Base-by-base conservation (phyloP, 2,329 filamentous ascomycete genomes). In the Talaromyces sp. region DNA sequence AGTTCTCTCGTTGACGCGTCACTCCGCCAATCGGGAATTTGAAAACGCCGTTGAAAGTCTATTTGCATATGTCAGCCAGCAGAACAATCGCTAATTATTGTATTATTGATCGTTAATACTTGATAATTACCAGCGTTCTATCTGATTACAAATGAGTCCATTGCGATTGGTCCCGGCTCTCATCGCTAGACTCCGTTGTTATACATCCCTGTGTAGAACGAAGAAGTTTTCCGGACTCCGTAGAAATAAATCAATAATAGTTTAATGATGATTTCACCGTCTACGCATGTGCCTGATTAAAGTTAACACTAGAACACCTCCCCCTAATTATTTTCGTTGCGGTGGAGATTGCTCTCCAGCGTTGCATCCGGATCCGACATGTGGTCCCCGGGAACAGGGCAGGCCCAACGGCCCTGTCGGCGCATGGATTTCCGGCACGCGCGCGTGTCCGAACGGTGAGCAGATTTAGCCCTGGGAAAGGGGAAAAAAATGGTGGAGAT, bases 281-380 rank as follows among this genome's bases (percentile, higher is more conserved):
- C 42, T 6, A 47, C 7, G 36, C 23, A 23, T 47, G 50, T 53
- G 50, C 50, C 50, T 53, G 50, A 16, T 53, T 53, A 53, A 53
- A 31, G 50, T 53, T 53, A 18, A 53, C 27, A 53, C 50, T 53
- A 53, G 50, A 16, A 53, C 30, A 12, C 50, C 47, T 53, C 12
- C 27, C 27, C 50, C 50, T 53, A 53, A 53, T 30, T 53, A 53
- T 53, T 53, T 53, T 53, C 50, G 50, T 53, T 31, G 14, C 50
- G 50, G 50, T 53, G 50, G 50, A 53, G 50, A 53, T 53, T 23
- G 27, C 30, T 53, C 1, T 12, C 50, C 50, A 53, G 50, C 27
- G 50, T 53, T 53, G 50, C 50, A 53, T 53, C 30, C 50, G 50
- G 50, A 53, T 30, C 50, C 50, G 50, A 53, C 50, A 53, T 53